Conservation (phyloP, 2,329 filamentous ascomycete genomes). For the Aureobasidium sp. region DNA sequence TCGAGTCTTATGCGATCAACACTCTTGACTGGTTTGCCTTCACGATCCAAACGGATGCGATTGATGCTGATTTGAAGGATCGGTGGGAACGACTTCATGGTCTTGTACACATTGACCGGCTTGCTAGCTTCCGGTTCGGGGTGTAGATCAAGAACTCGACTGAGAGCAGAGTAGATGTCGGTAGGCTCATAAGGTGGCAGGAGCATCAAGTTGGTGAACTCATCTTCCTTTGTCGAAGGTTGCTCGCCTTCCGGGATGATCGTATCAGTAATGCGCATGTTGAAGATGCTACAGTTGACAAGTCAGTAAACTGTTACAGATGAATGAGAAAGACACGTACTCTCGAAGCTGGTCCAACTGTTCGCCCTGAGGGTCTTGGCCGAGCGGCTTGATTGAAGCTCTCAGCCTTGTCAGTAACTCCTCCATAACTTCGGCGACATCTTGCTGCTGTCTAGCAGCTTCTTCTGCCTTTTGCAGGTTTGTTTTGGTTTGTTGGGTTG, state of each 20-base stretch:
- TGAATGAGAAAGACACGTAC: slow-evolving; percentile 31
- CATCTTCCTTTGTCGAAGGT: slow-evolving; percentile 45
- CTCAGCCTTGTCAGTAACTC: slow-evolving; percentile 88
- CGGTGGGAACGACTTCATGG: slow-evolving; percentile 60
- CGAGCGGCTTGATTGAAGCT: slow-evolving; percentile 71
- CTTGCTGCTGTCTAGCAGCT: slow-evolving; percentile 64
- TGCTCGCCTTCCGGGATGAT: slow-evolving; percentile 34
- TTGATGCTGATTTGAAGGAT: slow-evolving; percentile 87
- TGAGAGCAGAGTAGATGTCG: slow-evolving; percentile 76
- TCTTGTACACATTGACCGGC: slow-evolving; percentile 57
- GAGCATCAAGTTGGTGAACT: slow-evolving; percentile 58
- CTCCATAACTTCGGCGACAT: slow-evolving; percentile 92
- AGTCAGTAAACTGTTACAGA: neutral
- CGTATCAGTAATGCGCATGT: slow-evolving; percentile 23
- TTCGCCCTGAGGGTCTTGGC: slow-evolving; percentile 60
- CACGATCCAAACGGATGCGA: slow-evolving; percentile 64
- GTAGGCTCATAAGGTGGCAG: slow-evolving; percentile 51
- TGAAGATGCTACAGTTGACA: slow-evolving; percentile 24
- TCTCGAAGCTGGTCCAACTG: slow-evolving; percentile 57
- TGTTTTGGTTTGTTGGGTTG: slow-evolving; percentile 21
- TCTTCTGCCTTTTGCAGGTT: slow-evolving; percentile 47
- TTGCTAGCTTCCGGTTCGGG: slow-evolving; percentile 52
- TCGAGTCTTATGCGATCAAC: slow-evolving; percentile 71
- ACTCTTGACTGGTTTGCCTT: slow-evolving; percentile 58
- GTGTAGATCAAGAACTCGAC: slow-evolving; percentile 76